Evolutionary conservation across 1,139 yeast species (phyloP), one percentile per base, ranked within the genome.

Genomic region (Sugiyamaella xylanicola): DNA sequence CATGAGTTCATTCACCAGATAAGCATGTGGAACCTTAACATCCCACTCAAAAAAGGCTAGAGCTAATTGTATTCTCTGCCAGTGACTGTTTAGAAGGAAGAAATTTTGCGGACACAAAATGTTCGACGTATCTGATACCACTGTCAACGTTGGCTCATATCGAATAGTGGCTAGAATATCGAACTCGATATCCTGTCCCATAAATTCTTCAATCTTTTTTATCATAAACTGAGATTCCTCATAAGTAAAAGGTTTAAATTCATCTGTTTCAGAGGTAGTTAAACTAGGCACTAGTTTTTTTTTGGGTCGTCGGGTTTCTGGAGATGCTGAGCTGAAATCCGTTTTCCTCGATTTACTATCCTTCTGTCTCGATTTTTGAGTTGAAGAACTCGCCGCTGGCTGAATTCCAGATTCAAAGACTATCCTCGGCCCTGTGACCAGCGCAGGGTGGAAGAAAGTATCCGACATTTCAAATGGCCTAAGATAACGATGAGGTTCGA

Each of bases 161-260:
- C 96, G 72, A 21, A 89, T 78, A 0, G 95, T 84, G 42, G 90
- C 79, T 17, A 88, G 73, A 9, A 87, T 65, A 57, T 83, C 79
- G 64, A 87, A 85, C 11, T 42, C 56, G n/a, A 16, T 45, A 16
- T 49, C 40, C 3, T 36, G 22, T 8, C 53, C 48, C 47, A 57
- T 36, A 11, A 51, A 21, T 2, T 41, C 37, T 7, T 53, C 51
- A 16, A 58, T 47, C 39, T 44, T 15, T 13, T 37, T 21, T 4
- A 47, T 36, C 3, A 50, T 21, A 16, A n/a, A 8, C 16, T 22
- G 17, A 19, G 57, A n/a, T 40, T 50, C 51, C n/a, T 51, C 42
- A 47, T 50, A 54, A 16, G 39, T 35, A 45, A 46, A 54, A 29
- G 57, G 54, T 9, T 39, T 47, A 17, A 48, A 48, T 29, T 48